Base-by-base conservation (phyloP, 108 stramenopile species). In the Cyclostephanos tholiformis region DNA sequence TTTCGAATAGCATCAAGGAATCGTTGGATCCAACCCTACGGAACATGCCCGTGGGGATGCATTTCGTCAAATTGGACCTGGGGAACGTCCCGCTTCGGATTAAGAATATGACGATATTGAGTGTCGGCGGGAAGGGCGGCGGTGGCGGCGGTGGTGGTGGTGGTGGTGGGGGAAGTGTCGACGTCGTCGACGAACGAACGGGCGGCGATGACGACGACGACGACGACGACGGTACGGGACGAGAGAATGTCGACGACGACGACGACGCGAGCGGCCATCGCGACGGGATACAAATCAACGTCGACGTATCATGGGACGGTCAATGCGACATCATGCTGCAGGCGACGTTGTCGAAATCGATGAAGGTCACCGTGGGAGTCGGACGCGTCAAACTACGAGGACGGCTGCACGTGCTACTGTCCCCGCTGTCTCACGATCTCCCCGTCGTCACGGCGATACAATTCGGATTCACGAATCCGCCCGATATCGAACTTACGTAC, bases 401-500 rank as follows among this genome's bases (percentile, higher is more conserved):
- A 19, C 75, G 88, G 5, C 74, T 91, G 74, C 46, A 66, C 51
- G 39, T 91, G 13, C 41, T 87, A 6, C 27, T 86, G 30, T 75
- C 77, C 25, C 88, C 91, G 20, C 68, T 89, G 19, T 74, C 76
- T 32, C 67, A 78, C n/a, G 79, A 75, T 12, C 71, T 89, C 29
- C 88, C 91, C 16, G 50, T 77, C 49, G 55, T 91, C 46, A 62
- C 76, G 12, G 91, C 83, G 12, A 75, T 89, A 39, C 88, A 89
- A 39, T 89, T 85, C 70, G 76, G 70, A 16, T 91, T 91, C 69
- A 86, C 88, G 63, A 89, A 89, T 56, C 80, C 86, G 39, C 91
- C 91, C 1, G 17, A 68, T 13, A 49, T 91, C 46, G 63, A 77
- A 12, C 27, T 91, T n/a, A 68, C 82, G 11, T 88, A 82, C 72